Conservation (phyloP, 1,284 basidiomycete species). For the Fomitopsis schrenkii region DNA sequence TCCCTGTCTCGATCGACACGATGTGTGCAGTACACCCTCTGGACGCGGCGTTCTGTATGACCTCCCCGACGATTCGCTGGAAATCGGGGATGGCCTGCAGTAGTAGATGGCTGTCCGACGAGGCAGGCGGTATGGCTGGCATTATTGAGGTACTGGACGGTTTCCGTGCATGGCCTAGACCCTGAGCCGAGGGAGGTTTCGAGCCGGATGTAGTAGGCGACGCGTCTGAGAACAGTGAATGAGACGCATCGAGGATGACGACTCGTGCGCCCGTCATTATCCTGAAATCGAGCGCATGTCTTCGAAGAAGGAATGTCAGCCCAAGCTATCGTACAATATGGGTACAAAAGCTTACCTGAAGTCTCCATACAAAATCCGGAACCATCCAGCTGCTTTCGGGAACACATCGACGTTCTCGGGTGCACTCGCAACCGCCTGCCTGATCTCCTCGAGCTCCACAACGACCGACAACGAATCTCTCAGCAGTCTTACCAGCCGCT, state of each 20-base stretch:
- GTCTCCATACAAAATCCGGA: slow-evolving; percentile 67
- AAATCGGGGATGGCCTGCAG: slow-evolving; percentile 63
- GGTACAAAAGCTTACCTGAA: slow-evolving; percentile 39
- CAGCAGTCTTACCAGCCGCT: slow-evolving; percentile 60
- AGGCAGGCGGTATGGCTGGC: neutral
- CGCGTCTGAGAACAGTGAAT: slow-evolving; percentile 45
- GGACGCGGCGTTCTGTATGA: slow-evolving; percentile 32
- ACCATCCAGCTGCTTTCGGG: slow-evolving; percentile 79
- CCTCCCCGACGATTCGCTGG: slow-evolving; percentile 42
- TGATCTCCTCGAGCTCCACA: slow-evolving; percentile 62
- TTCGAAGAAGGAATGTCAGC: slow-evolving; percentile 20
- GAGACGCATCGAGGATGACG: slow-evolving; percentile 64
- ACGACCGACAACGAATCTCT: slow-evolving; percentile 73
- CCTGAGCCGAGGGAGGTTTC: slow-evolving; percentile 4
- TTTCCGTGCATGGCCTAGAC: neutral
- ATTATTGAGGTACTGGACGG: neutral
- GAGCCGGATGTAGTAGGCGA: neutral
- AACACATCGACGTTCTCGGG: slow-evolving; percentile 57
- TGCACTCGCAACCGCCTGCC: slow-evolving; percentile 31
- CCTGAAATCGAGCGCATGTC: slow-evolving; percentile 76
- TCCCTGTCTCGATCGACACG: slow-evolving; percentile 55
- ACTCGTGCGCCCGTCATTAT: slow-evolving; percentile 64
- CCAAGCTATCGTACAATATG: neutral
- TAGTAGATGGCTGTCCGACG: slow-evolving; percentile 27
- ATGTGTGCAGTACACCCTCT: slow-evolving; percentile 37